Evolutionary conservation across 2,329 filamentous ascomycete genomes (phyloP), one percentile per base, ranked within the genome.

Genomic region (Cercospora berteroae): DNA sequence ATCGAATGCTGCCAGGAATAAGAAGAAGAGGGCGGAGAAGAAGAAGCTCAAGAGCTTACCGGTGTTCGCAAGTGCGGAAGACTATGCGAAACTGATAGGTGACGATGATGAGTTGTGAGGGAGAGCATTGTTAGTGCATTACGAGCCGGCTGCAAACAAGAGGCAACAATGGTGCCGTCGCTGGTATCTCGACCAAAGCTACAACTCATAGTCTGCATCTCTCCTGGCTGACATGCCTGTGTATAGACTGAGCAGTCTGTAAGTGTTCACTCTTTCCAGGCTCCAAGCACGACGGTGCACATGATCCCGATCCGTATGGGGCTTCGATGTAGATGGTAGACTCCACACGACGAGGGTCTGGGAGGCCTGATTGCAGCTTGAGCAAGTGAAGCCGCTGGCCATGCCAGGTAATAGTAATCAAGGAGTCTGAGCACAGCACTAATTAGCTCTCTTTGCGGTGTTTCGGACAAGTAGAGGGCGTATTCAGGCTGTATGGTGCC

Each of bases 1-100:
- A 72, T 77, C 77, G n/a, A 78, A 77, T 69, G 70, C 70, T 25
- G 68, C 80, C 44, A 77, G 80, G 67, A 81, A 79, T 66, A 76
- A 80, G 67, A 74, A 76, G 66, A 80, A 82, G 78, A 85, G 84
- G 73, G 85, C 87, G 77, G 92, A 91, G 82, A 89, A 87, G 82
- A 93, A 90, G 85, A 92, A 92, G 82, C 84, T 98, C 79, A 97
- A 93, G 86, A 88, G 88, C 71, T 83, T 99, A 73, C 95, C 95
- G 6, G 96, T 89, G 39, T 99, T 99, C 82, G 95, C 96, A 20
- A 96, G 92, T 33, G 90, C 86, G 33, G 95, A 98, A 64, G 95
- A 98, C 78, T 99, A 98, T 79, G 94, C 93, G 16, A 91, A 90
- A 74, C 85, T 79, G 70, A 67, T 79, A 52, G 75, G 76, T 39